Conservation (phyloP, 805 yeast species). For the Kregervanrija delftensis region DNA sequence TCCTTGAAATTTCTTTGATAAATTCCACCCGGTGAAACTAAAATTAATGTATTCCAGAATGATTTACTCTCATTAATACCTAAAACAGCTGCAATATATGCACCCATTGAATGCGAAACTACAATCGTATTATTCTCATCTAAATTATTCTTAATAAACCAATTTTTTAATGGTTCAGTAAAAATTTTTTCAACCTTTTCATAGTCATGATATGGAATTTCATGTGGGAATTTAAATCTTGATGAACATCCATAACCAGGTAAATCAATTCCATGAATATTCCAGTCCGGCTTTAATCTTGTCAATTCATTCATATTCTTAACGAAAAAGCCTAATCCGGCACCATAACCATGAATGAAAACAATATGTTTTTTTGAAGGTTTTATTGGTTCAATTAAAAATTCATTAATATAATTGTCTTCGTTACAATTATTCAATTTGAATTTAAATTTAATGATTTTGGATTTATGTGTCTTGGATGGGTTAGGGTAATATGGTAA, state of each 20-base stretch:
- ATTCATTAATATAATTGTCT: slow-evolving; percentile 67
- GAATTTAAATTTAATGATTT: slow-evolving; percentile 48
- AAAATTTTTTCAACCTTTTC: slow-evolving; percentile 54
- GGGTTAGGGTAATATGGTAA: slow-evolving; percentile 55
- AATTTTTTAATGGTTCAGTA: slow-evolving; percentile 53
- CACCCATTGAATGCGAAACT: slow-evolving; percentile 91
- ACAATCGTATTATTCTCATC: slow-evolving; percentile 41
- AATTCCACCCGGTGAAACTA: slow-evolving; percentile 90
- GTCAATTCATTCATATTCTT: slow-evolving; percentile 49
- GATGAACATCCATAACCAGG: slow-evolving; percentile 89
- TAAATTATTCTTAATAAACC: slow-evolving; percentile 44
- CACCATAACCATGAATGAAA: slow-evolving; percentile 88
- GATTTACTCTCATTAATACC: slow-evolving; percentile 12
- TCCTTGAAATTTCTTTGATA: slow-evolving; percentile 37
- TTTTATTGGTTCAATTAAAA: slow-evolving; percentile 43
- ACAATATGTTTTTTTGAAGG: slow-evolving; percentile 45
- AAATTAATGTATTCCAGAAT: slow-evolving; percentile 42
- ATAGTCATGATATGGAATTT: slow-evolving; percentile 32
- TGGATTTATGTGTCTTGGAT: slow-evolving; percentile 39
- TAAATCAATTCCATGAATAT: slow-evolving; percentile 79
- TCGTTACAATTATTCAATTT: slow-evolving; percentile 27
- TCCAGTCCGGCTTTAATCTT: slow-evolving; percentile 42
- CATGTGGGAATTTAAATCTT: slow-evolving; percentile 57
- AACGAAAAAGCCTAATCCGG: slow-evolving; percentile 77
- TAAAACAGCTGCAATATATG: slow-evolving; percentile 67